Conservation (phyloP, 129 eudicot species). For the Arctium minus region DNA sequence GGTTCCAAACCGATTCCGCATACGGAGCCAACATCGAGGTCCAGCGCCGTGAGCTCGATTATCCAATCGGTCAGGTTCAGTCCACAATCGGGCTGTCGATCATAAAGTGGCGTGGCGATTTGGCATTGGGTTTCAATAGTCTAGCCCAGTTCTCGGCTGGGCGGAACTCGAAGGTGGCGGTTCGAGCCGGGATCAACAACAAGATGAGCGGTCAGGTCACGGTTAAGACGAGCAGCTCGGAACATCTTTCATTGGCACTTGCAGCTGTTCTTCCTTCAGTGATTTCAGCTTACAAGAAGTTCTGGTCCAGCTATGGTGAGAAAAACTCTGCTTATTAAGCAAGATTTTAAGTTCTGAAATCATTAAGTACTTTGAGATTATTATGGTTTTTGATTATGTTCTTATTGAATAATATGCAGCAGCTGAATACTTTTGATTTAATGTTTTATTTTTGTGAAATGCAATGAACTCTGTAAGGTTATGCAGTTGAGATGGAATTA, state of each 20-base stretch:
- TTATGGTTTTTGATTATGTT: conserved; percentile 12
- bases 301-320: conserved; percentile 47
- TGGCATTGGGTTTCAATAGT: conserved; percentile 64
- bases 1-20: conserved; percentile 67
- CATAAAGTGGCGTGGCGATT: conserved; percentile 81
- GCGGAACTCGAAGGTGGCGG: conserved; percentile 73
- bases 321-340: conserved; percentile 62
- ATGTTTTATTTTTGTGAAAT: conserved; percentile 27
- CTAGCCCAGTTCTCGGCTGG: conserved; percentile 76
- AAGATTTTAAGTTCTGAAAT: neutral
- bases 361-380: conserved; percentile 4
- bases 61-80: conserved; percentile 82
- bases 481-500: conserved; percentile 27
- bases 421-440: conserved; percentile 15
- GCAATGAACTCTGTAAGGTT: conserved; percentile 8
- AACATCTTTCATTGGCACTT: conserved; percentile 75
- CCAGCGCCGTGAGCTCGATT: conserved; percentile 64
- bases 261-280: conserved; percentile 66
- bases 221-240: conserved; percentile 93
- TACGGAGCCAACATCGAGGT: conserved; percentile 82
- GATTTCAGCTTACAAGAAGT: conserved; percentile 62
- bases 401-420: conserved; percentile 21
- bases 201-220: conserved; percentile 85
- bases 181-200: conserved; percentile 73
- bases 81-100: conserved; percentile 56